Conservation (phyloP, 805 yeast species). For the Sungouiella blattae region DNA sequence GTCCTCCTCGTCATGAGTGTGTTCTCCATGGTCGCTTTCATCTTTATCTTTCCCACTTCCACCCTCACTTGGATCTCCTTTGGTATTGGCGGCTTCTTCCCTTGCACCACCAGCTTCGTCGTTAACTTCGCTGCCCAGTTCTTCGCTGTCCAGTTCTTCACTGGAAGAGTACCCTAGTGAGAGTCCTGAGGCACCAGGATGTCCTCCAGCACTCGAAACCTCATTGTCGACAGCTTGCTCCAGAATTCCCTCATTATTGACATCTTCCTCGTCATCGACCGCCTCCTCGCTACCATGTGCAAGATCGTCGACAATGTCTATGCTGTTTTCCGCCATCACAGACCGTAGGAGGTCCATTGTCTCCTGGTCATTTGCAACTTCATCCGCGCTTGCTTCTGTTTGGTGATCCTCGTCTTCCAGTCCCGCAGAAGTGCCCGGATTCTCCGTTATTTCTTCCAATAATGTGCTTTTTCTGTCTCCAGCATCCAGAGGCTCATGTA, state of each 20-base stretch:
- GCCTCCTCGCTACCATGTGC: not conserved
- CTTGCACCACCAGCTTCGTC: too few relatives aligned
- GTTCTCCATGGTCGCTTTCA: too few relatives aligned
- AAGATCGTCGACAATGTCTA: not conserved
- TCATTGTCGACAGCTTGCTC: not conserved
- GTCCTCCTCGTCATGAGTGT: too few relatives aligned
- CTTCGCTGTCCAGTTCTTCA: constrained; percentile 19
- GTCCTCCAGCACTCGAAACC: not conserved
- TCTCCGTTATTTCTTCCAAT: too few relatives aligned
- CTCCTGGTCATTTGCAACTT: not conserved
- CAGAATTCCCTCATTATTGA: constrained; percentile 2
- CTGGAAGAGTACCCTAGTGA: constrained; percentile 23
- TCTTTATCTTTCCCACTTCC: too few relatives aligned
- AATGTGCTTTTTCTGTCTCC: too few relatives aligned
- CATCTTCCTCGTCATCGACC: not conserved
- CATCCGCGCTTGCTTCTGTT: constrained; percentile 3
- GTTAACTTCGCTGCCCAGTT: too few relatives aligned
- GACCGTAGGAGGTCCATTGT: not conserved
- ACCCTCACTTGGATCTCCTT: too few relatives aligned
- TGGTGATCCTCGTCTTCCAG: not conserved
- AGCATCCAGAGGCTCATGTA: too few relatives aligned
- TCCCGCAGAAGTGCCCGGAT: too few relatives aligned
- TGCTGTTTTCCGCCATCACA: not conserved
- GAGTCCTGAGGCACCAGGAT: constrained; percentile 8
- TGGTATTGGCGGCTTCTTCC: too few relatives aligned